Base-by-base conservation (phyloP, 768 basidiomycete genomes). In the Lactarius pseudohatsudake region DNA sequence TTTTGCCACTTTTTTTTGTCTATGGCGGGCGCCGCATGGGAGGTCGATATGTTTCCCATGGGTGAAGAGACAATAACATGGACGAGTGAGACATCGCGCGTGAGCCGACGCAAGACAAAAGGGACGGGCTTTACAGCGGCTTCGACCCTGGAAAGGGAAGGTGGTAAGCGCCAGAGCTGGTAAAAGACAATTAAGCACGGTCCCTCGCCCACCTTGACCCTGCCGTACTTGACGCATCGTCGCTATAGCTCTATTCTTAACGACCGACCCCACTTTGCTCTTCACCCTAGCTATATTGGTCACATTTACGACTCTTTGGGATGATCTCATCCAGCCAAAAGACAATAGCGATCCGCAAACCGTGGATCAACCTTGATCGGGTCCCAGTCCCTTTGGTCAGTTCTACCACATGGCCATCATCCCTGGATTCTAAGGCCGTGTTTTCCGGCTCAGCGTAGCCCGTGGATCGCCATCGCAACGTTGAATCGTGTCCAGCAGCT, bases 21-120 rank as follows among this genome's bases (percentile, higher is more conserved):
- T 64, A 36, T 26, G 28, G 62, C 4, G 53, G 62, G 53, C 62
- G 66, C 66, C 58, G 36, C 58, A 16, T 20, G 16, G 22, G 54
- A 22, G 36, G 47, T 40, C 26, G 34, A 63, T 4, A 30, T 36
- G 61, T 5, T 50, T 60, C 55, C 54, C 59, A 57, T 67, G 54
- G 18, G 18, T 9, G 32, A 11, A 30, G 26, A 68, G 59, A 68
- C 66, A 69, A 68, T 69, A 69, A 57, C 61, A 26, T 30, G 16
- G 59, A 57, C 11, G 62, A 67, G 62, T 26, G 61, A 54, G 56
- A 41, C 4, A 16, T 32, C 15, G 62, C 59, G 67, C 69, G 66
- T 68, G 66, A 61, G 62, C 59, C n/a, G 45, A 54, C 30, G 41
- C 60, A 64, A 70, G 67, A 70, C 69, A 70, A 70, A 66, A 70